Evolutionary conservation across 106 monocot genomes (phyloP), one percentile per base, ranked within the genome.

Genomic region (Phalaenopsis equestris): DNA sequence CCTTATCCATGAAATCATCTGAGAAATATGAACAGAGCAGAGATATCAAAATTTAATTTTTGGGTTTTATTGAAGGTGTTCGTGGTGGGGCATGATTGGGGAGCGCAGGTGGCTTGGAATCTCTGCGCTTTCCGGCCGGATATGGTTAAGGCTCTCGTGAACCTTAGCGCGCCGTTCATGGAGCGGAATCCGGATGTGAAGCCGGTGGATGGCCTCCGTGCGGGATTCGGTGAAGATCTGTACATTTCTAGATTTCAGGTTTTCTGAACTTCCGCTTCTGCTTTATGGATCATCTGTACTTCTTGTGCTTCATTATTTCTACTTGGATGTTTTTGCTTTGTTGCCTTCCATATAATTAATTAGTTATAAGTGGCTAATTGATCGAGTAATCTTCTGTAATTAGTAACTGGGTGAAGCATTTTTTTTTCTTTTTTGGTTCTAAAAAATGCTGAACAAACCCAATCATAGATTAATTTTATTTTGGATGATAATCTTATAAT

Each of bases 61-160:
- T 55, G n/a, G 36, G 14, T 49, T 49, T 15, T 17, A 70, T 12
- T 23, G 41, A 52, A 89, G 92, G 92, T 92, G 57, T 90, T 92
- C 55, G 86, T 92, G 48, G 92, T 92, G 65, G 92, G 92, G 19
- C 90, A 92, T 41, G 92, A 90, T 80, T 92, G 92, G 92, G 92
- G 90, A 18, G 92, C 92, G 4, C 5, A 83, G 5, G 79, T 86
- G 42, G 92, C 89, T 17, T 92, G 92, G 90, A 41, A 41, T 19
- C 83, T 92, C 6, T 92, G 89, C 83, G 21, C 84, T 75, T 79
- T 92, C 47, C 42, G 89, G 77, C 89, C 92, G 37, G 92, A 92
- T 42, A 79, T 42, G 79, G 92, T 90, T 78, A 81, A 55, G 75
- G 92, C 92, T 2, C 43, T 88, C 58, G 87, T 90, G 45, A 90